Evolutionary conservation across 176 grass and related monocot species (phyloP), one percentile per base, ranked within the genome.

Genomic region (Microstegium vimineum): DNA sequence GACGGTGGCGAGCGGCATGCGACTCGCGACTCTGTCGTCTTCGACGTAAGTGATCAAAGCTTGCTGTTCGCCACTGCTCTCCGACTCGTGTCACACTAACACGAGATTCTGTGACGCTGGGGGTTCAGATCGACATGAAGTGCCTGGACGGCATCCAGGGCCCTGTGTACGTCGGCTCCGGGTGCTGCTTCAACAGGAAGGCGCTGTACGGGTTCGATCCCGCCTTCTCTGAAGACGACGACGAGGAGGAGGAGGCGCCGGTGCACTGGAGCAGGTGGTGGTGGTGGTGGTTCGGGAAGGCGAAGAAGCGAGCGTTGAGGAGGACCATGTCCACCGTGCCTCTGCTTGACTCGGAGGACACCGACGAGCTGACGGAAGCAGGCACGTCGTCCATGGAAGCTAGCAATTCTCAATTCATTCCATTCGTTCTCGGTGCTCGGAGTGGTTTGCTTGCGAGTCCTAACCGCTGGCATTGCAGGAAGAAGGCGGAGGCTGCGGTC

Each of bases 171-270:
- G 83, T 84, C 64, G 83, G 89, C 5, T 89, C 92, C 61, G 89
- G 92, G 2, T 94, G 92, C 83, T 89, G 82, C 79, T 89, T 94
- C 84, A 91, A 91, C 71, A 60, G 89, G 76, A 88, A 91, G 42
- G 92, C 89, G n/a, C 49, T 94, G 80, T 94, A 94, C 89, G 92
- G 86, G 16, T 94, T 89, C 78, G 86, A 91, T 41, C 89, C 83
- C 20, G 77, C 82, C 0, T 36, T 75, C 25, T 46, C 33, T 0
- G 84, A 92, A 20, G 81, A 69, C 52, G 67, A 82, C 63, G 66
- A 80, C 35, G 82, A 73, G 15, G 40, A 83, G 14, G 26, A n/a
- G 30, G 15, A 45, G 13, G n/a, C 43, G 73, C 32, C 56, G 32
- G 8, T 30, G 8, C 43, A 20, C 37, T 16, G 80, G 56, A 88